These are phyloP conservation scores for Scenedesmus sp. DNA, from an alignment of 163 green algal species.

Conservation along the genomic window DNA sequence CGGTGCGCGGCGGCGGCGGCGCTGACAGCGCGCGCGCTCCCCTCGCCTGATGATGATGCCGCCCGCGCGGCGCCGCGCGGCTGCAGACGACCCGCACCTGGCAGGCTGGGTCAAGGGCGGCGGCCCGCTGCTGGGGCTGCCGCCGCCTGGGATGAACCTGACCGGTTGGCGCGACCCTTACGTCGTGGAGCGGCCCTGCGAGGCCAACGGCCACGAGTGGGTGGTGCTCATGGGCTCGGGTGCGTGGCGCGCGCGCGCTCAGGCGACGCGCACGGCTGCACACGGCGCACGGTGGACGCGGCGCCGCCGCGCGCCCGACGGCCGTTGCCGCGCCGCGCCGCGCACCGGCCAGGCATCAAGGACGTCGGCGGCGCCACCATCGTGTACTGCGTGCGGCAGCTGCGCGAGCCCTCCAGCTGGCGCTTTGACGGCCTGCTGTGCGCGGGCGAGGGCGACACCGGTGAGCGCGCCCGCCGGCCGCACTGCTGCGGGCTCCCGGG, in stretches of 20 bases:
- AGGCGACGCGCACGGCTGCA: too few species aligned
- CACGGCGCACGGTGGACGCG: too few species aligned
- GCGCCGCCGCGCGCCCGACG: too few species aligned
- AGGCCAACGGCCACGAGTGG: conserved; percentile 51
- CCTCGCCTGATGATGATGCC: background rate
- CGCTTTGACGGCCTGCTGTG: conserved; percentile 49
- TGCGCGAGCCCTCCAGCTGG: conserved; percentile 45
- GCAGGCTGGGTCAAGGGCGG: conserved; percentile 74
- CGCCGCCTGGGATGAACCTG: conserved; percentile 65
- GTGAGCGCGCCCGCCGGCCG: background rate
- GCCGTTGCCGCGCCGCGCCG: background rate
- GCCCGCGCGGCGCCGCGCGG: background rate
- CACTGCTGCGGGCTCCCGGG: too few species aligned
- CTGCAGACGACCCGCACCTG: conserved; percentile 58
- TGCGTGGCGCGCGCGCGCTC: background rate
- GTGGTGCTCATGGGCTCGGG: conserved; percentile 76
- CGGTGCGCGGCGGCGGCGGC: conserved; percentile 26
- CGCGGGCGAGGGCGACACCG: conserved; percentile 32
- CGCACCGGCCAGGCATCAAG: conserved; percentile 69
- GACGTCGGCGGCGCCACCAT: conserved; percentile 76
- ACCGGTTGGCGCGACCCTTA: conserved; percentile 84
- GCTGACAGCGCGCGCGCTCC: background rate
- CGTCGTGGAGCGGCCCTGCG: conserved; percentile 44
- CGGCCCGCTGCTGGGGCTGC: conserved; percentile 67
- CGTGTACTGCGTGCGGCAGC: conserved; percentile 73